Evolutionary conservation across 257 asterid species (phyloP).

Genomic region (Solanum habrochaites): DNA sequence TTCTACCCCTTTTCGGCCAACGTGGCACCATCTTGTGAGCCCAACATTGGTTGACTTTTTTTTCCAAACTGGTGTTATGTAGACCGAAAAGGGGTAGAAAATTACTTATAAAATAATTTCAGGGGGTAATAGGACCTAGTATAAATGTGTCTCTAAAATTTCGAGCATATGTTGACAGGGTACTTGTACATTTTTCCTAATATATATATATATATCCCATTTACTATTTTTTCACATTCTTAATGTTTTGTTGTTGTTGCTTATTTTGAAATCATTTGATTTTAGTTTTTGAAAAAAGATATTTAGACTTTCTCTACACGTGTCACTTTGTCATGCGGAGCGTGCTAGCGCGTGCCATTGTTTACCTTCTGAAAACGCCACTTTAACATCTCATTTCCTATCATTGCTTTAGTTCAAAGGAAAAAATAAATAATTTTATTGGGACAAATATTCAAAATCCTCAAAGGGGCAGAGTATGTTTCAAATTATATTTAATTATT

Average conservation of each 20-base stretch:
- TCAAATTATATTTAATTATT: not conserved
- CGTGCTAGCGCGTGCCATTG: not conserved
- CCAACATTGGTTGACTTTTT: no score
- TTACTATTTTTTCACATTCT: not conserved
- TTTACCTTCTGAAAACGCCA: conserved; percentile 40
- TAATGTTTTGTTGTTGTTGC: not conserved
- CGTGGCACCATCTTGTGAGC: no score
- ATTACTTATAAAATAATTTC: no score
- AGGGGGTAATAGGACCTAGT: no score
- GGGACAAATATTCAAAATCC: not conserved
- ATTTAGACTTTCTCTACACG: not conserved
- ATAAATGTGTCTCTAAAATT: no score
- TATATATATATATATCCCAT: not conserved
- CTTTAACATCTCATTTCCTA: conserved; percentile 18
- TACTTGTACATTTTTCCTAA: no score
- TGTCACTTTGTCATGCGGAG: not conserved
- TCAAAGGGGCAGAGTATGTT: not conserved
- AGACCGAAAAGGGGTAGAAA: no score
- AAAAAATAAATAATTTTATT: not conserved
- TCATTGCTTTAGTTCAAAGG: not conserved
- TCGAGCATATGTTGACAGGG: rapidly evolving
- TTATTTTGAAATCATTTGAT: not conserved
- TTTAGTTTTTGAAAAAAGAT: not conserved
- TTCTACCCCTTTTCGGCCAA: no score
- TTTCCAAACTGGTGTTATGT: no score